Conservation (phyloP, 2,329 filamentous ascomycete genomes). For the Fusarium sp. region DNA sequence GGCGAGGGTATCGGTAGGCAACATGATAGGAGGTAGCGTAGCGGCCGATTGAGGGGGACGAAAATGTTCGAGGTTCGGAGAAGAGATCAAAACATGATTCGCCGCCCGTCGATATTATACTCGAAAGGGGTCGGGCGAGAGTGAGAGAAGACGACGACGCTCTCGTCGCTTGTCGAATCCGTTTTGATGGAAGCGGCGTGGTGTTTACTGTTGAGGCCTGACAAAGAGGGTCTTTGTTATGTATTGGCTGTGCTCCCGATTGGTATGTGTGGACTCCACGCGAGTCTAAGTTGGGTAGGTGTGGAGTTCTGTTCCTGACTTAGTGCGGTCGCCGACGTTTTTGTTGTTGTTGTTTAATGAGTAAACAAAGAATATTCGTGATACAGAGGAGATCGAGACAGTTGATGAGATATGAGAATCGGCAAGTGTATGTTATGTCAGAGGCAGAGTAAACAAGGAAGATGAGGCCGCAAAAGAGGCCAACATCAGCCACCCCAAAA, state of each 20-base stretch:
- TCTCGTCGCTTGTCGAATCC: slow-evolving; percentile 22
- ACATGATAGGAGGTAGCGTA: slow-evolving; percentile 39
- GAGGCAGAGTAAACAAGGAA: slow-evolving; percentile 20
- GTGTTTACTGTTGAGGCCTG: slow-evolving; percentile 37
- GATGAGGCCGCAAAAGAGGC: slow-evolving; percentile 29
- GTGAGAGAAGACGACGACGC: slow-evolving; percentile 11
- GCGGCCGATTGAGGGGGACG: slow-evolving; percentile 2
- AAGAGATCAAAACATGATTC: slow-evolving; percentile 33
- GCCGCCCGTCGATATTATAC: slow-evolving; percentile 1
- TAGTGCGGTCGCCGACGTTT: slow-evolving; percentile 27
- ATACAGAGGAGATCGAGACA: background rate
- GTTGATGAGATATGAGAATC: background rate
- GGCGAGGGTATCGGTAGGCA: slow-evolving; percentile 30
- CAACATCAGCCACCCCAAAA: slow-evolving; percentile 20
- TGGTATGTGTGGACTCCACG: slow-evolving; percentile 39
- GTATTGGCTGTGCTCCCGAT: slow-evolving; percentile 26
- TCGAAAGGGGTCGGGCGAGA: slow-evolving; percentile 1
- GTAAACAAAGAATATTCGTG: slow-evolving; percentile 28
- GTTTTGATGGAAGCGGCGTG: slow-evolving; percentile 38
- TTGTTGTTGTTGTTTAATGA: slow-evolving; percentile 1
- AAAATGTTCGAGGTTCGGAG: slow-evolving; percentile 1
- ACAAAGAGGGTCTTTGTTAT: slow-evolving; percentile 41
- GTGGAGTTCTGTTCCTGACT: slow-evolving; percentile 44
- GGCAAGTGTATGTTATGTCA: slow-evolving; percentile 5
- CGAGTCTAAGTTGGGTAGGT: slow-evolving; percentile 27